Conservation (phyloP, 2,329 filamentous ascomycete genomes). For the Alternaria novae-zelandiae region DNA sequence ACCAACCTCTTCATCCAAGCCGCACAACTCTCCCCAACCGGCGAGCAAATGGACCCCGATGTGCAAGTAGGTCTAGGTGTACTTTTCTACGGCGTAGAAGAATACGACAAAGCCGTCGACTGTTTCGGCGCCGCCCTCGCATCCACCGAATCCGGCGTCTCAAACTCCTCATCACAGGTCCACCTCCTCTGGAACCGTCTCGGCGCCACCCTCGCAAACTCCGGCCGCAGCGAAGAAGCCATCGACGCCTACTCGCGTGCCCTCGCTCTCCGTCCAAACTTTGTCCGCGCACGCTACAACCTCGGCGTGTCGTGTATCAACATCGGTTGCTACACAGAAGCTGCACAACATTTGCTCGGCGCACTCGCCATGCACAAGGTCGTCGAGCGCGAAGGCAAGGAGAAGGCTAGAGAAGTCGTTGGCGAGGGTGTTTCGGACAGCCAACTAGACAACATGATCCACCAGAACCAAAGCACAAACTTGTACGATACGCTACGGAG, state of each 20-base stretch:
- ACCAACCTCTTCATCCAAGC: constrained; percentile 90
- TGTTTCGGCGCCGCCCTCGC: constrained; percentile 94
- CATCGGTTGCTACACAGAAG: constrained; percentile 92
- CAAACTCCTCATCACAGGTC: constrained; percentile 83
- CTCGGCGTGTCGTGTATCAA: constrained; percentile 97
- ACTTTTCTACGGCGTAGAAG: constrained; percentile 95
- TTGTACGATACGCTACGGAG: constrained; percentile 91
- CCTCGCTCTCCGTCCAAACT: constrained; percentile 88
- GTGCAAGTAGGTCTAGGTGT: constrained; percentile 97
- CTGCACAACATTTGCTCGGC: constrained; percentile 88
- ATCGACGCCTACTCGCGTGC: constrained; percentile 97
- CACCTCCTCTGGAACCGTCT: constrained; percentile 98
- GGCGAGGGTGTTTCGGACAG: constrained; percentile 67
- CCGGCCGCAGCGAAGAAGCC: constrained; percentile 89
- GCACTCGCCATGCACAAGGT: constrained; percentile 95
- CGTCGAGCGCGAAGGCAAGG: constrained; percentile 83
- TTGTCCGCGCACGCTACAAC: constrained; percentile 96
- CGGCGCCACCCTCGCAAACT: constrained; percentile 94
- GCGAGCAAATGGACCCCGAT: constrained; percentile 96
- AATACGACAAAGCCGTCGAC: constrained; percentile 98
- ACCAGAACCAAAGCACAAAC: constrained; percentile 96
- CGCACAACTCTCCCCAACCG: constrained; percentile 87
- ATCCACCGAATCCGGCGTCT: constrained; percentile 80
- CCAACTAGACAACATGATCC: constrained; percentile 84
- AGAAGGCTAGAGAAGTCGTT: constrained; percentile 83